Conservation (phyloP, 768 basidiomycete genomes). For the Rhizopogon vulgaris region DNA sequence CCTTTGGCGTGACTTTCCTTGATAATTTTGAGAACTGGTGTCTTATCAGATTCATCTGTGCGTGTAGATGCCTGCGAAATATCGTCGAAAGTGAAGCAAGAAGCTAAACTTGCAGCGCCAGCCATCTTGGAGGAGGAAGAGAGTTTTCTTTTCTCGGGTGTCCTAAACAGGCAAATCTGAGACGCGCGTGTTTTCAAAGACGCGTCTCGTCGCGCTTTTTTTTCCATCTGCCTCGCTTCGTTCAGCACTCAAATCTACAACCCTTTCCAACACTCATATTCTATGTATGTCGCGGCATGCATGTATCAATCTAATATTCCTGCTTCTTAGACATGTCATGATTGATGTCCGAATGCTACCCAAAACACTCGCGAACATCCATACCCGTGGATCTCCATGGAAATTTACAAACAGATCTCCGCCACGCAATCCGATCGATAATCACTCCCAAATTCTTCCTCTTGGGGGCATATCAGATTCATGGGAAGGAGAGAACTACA, state of each 20-base stretch:
- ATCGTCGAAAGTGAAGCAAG: slow-evolving; percentile 30
- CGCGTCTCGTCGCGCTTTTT: background rate
- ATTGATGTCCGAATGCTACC: background rate
- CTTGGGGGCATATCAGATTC: background rate
- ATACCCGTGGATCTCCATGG: slow-evolving; percentile 1
- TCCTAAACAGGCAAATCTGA: background rate
- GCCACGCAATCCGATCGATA: background rate
- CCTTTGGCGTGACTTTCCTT: slow-evolving; percentile 54
- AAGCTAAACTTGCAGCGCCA: slow-evolving; percentile 22
- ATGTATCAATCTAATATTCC: background rate
- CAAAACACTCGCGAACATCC: background rate
- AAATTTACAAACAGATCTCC: background rate
- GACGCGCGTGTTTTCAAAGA: background rate
- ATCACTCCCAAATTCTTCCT: background rate
- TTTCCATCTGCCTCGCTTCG: background rate
- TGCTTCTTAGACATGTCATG: background rate
- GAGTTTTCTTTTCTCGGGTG: too few species aligned
- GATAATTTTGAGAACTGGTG: slow-evolving; percentile 47
- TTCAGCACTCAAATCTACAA: background rate
- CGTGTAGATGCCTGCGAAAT: slow-evolving; percentile 25
- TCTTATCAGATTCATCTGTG: slow-evolving; percentile 24
- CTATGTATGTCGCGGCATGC: background rate
- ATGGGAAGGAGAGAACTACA: background rate
- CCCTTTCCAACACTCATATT: background rate
- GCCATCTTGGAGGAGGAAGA: slow-evolving; percentile 10